Evolutionary conservation across 768 basidiomycete genomes (phyloP), one percentile per base, ranked within the genome.

Genomic region (Tulasnella sp.): DNA sequence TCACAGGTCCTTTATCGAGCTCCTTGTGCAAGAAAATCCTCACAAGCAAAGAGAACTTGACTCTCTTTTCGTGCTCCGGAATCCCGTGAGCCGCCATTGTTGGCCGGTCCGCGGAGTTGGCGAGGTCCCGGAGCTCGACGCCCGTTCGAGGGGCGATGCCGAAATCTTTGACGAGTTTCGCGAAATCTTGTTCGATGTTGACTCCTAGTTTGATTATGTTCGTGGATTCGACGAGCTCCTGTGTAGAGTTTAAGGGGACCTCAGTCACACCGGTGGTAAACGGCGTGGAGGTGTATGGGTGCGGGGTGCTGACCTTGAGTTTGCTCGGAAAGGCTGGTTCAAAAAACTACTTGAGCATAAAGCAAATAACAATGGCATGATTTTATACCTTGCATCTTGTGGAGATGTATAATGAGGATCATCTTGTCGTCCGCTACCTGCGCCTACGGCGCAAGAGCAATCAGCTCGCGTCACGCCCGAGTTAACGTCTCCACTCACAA

Each of bases 151-250:
- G 82, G 21, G 82, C 83, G 75, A 89, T 85, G 52, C 87, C 88
- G 78, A 84, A 90, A 80, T 89, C 89, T 19, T 85, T 84, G 77
- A 85, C 87, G 27, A 89, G 86, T 80, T 90, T 89, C 81, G 85
- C 82, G 4, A 88, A 89, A 34, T 89, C 89, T 44, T 88, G 86
- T 42, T 85, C 83, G 75, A 89, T 89, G 78, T 89, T 89, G 12
- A 85, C 88, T 19, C 89, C 89, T 5, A 86, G 83, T 81, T 90
- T 90, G 44, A 86, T 71, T 10, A 87, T 83, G 10, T 83, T 79
- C 19, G 85, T 82, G 19, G 84, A 84, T 81, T 89, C 87, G 19
- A 90, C 86, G 27, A 89, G 76, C 56, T 88, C 86, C 89, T 90
- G 79, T 3, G 24, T 52, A n/a, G 21, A 7, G 52, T 52, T 52